Conservation (phyloP, 331 rosid genomes). For the Pyrus hybrid region DNA sequence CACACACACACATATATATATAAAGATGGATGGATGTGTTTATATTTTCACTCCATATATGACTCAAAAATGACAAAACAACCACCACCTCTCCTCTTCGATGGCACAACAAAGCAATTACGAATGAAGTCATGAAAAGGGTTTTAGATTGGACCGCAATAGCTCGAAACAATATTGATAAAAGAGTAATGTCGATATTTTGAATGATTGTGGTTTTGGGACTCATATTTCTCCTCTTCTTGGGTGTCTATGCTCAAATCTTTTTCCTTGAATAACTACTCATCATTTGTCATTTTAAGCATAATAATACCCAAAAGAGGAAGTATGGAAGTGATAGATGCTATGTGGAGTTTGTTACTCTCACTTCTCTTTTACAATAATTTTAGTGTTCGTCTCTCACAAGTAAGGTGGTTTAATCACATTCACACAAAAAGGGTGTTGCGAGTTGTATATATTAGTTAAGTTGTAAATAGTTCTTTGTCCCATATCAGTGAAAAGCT, state of each 20-base stretch:
- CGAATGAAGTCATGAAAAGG: not conserved
- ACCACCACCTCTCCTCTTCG: not conserved
- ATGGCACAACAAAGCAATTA: not conserved
- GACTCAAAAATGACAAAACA: not conserved
- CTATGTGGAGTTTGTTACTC: not conserved
- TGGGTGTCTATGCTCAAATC: not conserved
- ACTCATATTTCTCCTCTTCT: not conserved
- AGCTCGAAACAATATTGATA: not conserved
- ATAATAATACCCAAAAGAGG: not conserved
- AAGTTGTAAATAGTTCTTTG: too few relatives aligned
- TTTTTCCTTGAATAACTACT: not conserved
- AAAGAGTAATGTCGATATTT: not conserved
- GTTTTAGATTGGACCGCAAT: not conserved
- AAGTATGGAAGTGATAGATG: not conserved
- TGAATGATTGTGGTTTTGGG: not conserved
- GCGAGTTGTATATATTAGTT: too few relatives aligned
- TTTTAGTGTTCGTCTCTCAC: not conserved
- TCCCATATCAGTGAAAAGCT: too few relatives aligned
- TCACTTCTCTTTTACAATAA: not conserved
- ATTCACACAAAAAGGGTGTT: not conserved
- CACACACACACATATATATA: too few relatives aligned
- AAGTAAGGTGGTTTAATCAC: not conserved
- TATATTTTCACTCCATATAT: not conserved
- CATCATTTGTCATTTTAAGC: not conserved
- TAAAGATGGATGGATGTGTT: not conserved